Evolutionary conservation across 2,329 filamentous ascomycete genomes (phyloP), one percentile per base, ranked within the genome.

Genomic region (Cladosporium sp.): DNA sequence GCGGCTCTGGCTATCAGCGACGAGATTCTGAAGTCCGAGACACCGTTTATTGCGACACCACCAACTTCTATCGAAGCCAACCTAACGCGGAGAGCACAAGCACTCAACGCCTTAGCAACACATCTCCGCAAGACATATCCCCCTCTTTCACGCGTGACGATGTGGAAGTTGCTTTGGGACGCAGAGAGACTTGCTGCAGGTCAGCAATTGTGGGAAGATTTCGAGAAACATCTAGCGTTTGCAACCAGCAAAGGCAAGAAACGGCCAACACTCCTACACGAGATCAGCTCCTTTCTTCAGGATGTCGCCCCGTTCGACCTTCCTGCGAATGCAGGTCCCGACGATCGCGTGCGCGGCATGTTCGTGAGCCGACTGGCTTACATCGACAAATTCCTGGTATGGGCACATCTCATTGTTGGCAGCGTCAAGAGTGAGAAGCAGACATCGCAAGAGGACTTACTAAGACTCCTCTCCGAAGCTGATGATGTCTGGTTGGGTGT

Each of bases 171-270:
- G 34, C 81, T 99, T n/a, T 91, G 89, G 83, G 89, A 94, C 73
- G 94, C 94, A 0, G 95, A 99, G 77, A 97, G 93, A 78, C 85
- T 98, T 79, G 88, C 90, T 51, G 91, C 93, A 39, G 92, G 92
- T 21, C 85, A 86, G 67, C 84, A 88, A 54, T 83, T 98, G 43
- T 98, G 94, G 93, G 88, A 88, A 67, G 83, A 87, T 62, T 92
- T 96, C 73, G 91, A 97, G 74, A 81, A 83, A 8, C 89, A 89
- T 60, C 83, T 89, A 8, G 82, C 68, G 16, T 62, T 69, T 59
- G 65, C 66, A 30, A 69, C 68, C n/a, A 63, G 85, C 60, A 82
- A 86, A 16, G 81, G 83, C 21, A 85, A 86, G 43, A 83, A 87
- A 49, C 88, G 89, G 72, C 88, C 88, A 73, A 90, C 89, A 4